These are phyloP conservation scores for Ophiostoma himal-ulmi DNA, from an alignment of 2,329 filamentous ascomycete genomes.

Conservation along the genomic window DNA sequence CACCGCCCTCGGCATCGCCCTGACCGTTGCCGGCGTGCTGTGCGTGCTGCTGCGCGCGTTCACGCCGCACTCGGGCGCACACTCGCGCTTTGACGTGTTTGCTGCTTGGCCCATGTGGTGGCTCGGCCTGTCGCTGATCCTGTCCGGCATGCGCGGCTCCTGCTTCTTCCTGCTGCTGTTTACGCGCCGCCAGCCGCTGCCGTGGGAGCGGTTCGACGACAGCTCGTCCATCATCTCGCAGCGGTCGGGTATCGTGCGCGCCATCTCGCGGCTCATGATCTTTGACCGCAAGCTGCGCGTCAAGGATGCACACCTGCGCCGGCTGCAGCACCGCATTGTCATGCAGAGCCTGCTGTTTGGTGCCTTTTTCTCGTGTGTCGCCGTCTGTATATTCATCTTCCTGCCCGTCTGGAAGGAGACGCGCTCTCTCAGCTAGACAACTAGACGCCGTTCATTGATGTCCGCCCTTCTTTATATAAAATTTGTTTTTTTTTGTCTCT, in stretches of 20 bases:
- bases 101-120: constrained; percentile 44
- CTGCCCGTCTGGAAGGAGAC: constrained; percentile 39
- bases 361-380: constrained; percentile 34
- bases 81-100: constrained; percentile 39
- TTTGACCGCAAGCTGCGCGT: constrained; percentile 44
- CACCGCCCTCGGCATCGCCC: constrained; percentile 39
- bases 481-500: background rate
- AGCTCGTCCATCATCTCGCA: constrained; percentile 25
- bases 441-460: background rate
- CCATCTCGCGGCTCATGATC: constrained; percentile 40
- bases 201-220: constrained; percentile 45
- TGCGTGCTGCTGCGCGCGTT: constrained; percentile 39
- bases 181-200: constrained; percentile 41
- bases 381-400: constrained; percentile 39
- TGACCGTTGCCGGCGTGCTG: constrained; percentile 38
- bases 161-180: constrained; percentile 46
- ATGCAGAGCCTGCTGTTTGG: constrained; percentile 39
- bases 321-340: constrained; percentile 42
- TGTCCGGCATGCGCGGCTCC: constrained; percentile 42
- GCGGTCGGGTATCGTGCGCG: constrained; percentile 30
- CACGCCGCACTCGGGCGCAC: constrained; percentile 35
- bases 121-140: constrained; percentile 39
- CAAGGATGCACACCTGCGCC: constrained; percentile 39
- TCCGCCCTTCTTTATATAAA: too few relatives aligned
- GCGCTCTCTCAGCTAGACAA: background rate